Conservation (phyloP, 164 flowering plant genomes). For the Platanus orientalis region DNA sequence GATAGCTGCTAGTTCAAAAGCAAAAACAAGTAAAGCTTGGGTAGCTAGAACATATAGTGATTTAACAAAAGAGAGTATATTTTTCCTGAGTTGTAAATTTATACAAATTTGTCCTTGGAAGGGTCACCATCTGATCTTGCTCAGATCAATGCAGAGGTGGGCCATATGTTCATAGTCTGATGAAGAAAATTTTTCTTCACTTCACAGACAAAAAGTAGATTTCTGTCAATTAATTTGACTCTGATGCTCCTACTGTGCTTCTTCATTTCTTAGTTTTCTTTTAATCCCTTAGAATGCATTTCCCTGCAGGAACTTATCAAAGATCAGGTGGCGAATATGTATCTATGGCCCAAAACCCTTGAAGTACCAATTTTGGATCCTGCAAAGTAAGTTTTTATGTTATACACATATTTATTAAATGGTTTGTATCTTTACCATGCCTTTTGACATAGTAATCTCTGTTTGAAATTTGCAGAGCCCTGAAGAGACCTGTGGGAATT, state of each 20-base stretch:
- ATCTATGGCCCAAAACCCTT: conserved; percentile 59
- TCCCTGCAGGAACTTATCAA: conserved; percentile 50
- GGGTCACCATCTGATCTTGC: too few species aligned
- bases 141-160: too few species aligned
- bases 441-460: conserved; percentile 1
- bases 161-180: too few species aligned
- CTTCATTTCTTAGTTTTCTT: neutral
- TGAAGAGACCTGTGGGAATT: conserved; percentile 71
- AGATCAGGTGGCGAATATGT: conserved; percentile 67
- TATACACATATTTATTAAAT: neutral
- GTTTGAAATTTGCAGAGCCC: conserved; percentile 38
- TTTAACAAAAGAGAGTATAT: too few species aligned
- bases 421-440: neutral
- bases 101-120: too few species aligned
- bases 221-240: neutral
- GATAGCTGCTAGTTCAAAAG: too few species aligned
- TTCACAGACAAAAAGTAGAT: too few species aligned
- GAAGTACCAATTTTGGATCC: conserved; percentile 67
- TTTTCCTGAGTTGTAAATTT: too few species aligned
- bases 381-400: conserved; percentile 35
- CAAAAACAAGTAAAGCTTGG: too few species aligned
- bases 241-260: neutral
- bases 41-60: too few species aligned
- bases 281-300: neutral
- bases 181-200: too few species aligned